phyloP scores from a whole-genome alignment of 805 yeast genomes.

The Kockiozyma suomiensis region DNA sequence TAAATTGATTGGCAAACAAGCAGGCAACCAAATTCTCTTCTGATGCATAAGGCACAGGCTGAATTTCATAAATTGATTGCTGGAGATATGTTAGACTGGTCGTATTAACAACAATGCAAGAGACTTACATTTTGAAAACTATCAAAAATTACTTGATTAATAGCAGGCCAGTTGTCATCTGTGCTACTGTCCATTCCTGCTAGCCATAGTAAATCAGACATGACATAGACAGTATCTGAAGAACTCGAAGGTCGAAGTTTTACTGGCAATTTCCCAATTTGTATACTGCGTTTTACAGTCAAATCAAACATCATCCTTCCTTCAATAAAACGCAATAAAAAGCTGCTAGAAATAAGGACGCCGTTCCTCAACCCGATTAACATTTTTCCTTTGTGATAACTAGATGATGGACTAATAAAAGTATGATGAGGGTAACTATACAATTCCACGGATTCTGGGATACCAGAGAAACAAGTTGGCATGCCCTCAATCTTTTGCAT shows the following conservation, averaged over 20 bases:
- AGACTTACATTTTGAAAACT: slow-evolving; percentile 5
- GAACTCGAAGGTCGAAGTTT: slow-evolving; percentile 6
- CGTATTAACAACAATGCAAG: neutral
- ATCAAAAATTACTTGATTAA: slow-evolving; percentile 19
- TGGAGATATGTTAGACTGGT: neutral
- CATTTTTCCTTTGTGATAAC: neutral
- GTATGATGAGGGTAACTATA: too few species aligned
- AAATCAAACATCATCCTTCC: neutral
- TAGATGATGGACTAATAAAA: too few species aligned
- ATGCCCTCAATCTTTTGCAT: neutral
- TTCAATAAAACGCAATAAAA: neutral
- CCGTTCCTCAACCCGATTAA: slow-evolving; percentile 28
- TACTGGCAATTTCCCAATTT: slow-evolving; percentile 22
- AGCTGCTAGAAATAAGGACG: neutral
- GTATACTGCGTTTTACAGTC: neutral
- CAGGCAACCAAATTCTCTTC: neutral
- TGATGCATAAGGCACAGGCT: neutral
- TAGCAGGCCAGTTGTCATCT: slow-evolving; percentile 5
- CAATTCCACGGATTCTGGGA: neutral
- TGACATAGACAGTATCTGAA: slow-evolving; percentile 8
- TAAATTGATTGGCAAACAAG: slow-evolving; percentile 7
- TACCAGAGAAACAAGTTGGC: neutral
- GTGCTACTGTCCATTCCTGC: neutral
- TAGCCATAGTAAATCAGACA: slow-evolving; percentile 22
- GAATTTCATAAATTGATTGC: slow-evolving; percentile 1